Conservation (phyloP, 257 asterid species). For the Ajuga chamaepitys region DNA sequence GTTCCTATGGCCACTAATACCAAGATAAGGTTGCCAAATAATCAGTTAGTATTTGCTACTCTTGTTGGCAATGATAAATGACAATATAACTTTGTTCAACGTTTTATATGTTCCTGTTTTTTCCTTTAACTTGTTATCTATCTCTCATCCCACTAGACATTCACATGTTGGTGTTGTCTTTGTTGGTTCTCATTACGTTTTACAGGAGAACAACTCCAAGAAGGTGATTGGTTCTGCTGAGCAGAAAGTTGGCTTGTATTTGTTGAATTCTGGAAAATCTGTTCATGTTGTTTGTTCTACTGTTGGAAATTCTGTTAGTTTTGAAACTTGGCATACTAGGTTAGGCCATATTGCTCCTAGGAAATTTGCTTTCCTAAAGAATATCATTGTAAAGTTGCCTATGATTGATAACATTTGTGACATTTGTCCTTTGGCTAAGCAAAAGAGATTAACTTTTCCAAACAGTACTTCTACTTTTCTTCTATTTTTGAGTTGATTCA, state of each 20-base stretch:
- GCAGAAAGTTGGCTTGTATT: neutral
- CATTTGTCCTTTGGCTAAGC: neutral
- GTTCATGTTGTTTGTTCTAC: neutral
- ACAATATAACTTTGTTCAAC: neutral
- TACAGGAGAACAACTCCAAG: neutral
- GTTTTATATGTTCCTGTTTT: neutral
- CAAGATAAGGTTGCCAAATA: neutral
- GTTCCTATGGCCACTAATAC: neutral
- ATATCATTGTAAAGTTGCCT: too few relatives aligned
- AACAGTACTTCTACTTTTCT: neutral
- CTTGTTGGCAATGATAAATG: neutral
- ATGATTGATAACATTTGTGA: too few relatives aligned
- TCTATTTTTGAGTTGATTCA: neutral
- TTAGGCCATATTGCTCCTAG: neutral
- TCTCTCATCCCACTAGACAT: neutral
- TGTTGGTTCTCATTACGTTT: neutral
- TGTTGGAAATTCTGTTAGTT: neutral
- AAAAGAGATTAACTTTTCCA: neutral
- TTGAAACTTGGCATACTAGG: neutral
- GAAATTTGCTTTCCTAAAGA: too few relatives aligned
- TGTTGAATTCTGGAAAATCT: too few relatives aligned
- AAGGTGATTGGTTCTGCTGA: neutral
- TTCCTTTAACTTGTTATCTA: neutral
- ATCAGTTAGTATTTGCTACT: neutral
- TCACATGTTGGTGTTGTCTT: neutral